These are phyloP conservation scores for Vickermania ingenoplastis DNA, from an alignment of 208 protist species.

Conservation along the genomic window DNA sequence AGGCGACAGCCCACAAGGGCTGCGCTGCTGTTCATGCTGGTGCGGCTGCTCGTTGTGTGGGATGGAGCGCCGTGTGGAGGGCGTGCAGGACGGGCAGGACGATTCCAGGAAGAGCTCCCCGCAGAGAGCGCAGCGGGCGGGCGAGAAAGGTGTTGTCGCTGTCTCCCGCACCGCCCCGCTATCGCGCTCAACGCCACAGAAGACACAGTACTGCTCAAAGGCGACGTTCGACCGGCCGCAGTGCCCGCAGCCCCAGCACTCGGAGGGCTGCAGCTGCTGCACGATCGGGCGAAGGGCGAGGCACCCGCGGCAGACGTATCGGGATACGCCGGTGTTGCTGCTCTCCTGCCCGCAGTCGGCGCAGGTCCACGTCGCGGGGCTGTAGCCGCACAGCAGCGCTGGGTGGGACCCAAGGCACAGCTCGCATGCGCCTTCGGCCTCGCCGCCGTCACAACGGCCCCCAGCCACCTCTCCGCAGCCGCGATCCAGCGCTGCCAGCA, in stretches of 20 bases:
- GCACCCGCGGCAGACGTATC: conserved; percentile 72
- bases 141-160: conserved; percentile 41
- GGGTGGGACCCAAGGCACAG: conserved; percentile 66
- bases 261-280: conserved; percentile 34
- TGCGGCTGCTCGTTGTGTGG: too few relatives aligned
- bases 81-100: conserved; percentile 52
- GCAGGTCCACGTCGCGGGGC: conserved; percentile 39
- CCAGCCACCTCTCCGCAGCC: conserved; percentile 18
- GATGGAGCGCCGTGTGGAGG: not conserved
- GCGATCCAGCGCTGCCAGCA: conserved; percentile 33
- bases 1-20: too few relatives aligned
- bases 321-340: conserved; percentile 50
- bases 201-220: conserved; percentile 75
- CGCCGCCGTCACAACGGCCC: conserved; percentile 14
- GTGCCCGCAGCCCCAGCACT: conserved; percentile 53
- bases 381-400: conserved; percentile 29
- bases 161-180: too few relatives aligned
- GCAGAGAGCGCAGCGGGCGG: conserved; percentile 50
- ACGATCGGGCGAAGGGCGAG: conserved; percentile 47
- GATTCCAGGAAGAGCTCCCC: conserved; percentile 57
- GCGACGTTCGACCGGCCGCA: conserved; percentile 58
- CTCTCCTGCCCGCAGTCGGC: conserved; percentile 37
- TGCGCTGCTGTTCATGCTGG: too few relatives aligned
- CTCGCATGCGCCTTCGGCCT: conserved; percentile 23
- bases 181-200: conserved; percentile 45